These are phyloP conservation scores for Cinnamomum chago DNA, from an alignment of 164 flowering plant genomes.

Conservation along the genomic window DNA sequence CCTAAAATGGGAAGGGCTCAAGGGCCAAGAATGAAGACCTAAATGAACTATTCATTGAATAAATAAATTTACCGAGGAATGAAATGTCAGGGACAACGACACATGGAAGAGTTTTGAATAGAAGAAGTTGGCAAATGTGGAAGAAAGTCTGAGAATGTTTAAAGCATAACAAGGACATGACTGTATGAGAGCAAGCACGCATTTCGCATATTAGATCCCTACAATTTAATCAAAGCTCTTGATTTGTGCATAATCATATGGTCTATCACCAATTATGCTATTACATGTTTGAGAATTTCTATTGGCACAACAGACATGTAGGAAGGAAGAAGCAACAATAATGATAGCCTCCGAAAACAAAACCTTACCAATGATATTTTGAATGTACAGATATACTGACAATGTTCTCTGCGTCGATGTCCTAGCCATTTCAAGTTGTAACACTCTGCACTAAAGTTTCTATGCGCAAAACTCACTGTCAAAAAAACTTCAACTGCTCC, in stretches of 20 bases:
- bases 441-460: neutral
- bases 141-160: neutral
- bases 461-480: neutral
- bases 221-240: no score
- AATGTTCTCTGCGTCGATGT: constrained; percentile 6
- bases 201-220: no score
- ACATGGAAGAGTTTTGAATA: neutral
- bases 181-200: no score
- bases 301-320: neutral
- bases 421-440: constrained; percentile 8
- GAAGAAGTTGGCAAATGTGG: neutral
- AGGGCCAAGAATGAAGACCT: neutral
- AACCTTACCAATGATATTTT: constrained; percentile 22
- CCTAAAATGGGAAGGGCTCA: neutral
- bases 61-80: neutral
- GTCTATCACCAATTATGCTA: no score
- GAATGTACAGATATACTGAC: constrained; percentile 26
- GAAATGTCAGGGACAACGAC: neutral
- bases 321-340: neutral
- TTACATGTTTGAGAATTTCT: no score
- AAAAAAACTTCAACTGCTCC: neutral
- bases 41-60: neutral
- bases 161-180: no score
- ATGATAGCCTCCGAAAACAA: neutral
- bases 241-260: no score